These are phyloP conservation scores for Neolentinus lepideus DNA, from an alignment of 1,284 basidiomycete species.

Conservation along the genomic window DNA sequence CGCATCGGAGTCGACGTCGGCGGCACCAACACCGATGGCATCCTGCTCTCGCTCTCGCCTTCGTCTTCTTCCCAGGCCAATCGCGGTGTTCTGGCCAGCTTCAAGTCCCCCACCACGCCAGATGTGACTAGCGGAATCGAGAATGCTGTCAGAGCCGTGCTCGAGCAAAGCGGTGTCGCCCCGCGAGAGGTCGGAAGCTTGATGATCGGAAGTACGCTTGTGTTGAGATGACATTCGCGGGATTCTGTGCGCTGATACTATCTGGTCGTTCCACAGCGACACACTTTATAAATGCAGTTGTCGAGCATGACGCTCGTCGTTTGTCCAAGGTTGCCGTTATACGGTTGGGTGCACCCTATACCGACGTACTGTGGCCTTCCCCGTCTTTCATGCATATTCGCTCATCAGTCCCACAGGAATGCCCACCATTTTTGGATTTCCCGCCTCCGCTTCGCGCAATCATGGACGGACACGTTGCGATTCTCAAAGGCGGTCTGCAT, in stretches of 20 bases:
- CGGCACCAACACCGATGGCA: conserved; percentile 44
- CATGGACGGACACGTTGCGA: conserved; percentile 1
- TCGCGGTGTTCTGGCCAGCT: conserved; percentile 37
- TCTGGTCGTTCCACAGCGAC: neutral
- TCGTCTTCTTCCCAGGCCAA: conserved; percentile 23
- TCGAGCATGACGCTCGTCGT: conserved; percentile 38
- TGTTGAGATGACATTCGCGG: no score
- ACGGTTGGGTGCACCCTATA: conserved; percentile 40
- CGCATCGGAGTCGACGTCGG: conserved; percentile 43
- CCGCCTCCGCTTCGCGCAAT: conserved; percentile 29
- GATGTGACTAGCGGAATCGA: conserved; percentile 48
- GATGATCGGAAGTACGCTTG: conserved; percentile 35
- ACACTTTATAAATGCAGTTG: conserved; percentile 45
- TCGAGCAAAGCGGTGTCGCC: conserved; percentile 25
- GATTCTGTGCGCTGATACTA: no score
- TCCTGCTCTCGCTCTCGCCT: conserved; percentile 35
- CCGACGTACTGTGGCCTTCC: conserved; percentile 10
- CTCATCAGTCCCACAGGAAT: conserved; percentile 16
- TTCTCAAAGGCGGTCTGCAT: neutral
- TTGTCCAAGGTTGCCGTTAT: conserved; percentile 47
- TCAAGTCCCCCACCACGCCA: conserved; percentile 44
- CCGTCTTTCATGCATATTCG: neutral
- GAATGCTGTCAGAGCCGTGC: conserved; percentile 30
- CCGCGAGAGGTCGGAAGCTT: conserved; percentile 30
- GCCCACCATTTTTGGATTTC: conserved; percentile 39